Evolutionary conservation across 2,329 filamentous ascomycete genomes (phyloP), one percentile per base, ranked within the genome.

Genomic region (Nigrospora oryzae): DNA sequence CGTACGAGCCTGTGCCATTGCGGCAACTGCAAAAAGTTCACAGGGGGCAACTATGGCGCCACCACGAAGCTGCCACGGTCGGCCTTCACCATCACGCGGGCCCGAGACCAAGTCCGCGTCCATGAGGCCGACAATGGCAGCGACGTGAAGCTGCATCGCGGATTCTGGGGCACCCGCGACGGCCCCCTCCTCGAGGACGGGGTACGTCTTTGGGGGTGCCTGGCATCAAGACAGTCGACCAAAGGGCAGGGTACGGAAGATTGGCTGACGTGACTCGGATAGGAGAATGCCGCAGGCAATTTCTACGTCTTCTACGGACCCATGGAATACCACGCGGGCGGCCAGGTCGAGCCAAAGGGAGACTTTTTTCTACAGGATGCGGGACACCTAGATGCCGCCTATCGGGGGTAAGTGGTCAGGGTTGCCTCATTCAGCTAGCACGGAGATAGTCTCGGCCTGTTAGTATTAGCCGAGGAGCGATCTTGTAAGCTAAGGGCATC

Each of bases 1-100:
- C 60, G 72, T 17, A 75, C 73, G 1, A 72, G 66, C 11, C 52
- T 78, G 14, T 78, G 74, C 50, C 73, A 78, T 54, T 77, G 74
- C 52, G 49, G 56, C 15, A 74, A 69, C 52, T 77, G 74, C 61
- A 77, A 73, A 64, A 73, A 72, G 63, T 73, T 71, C 32, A 74
- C 73, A 40, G 71, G 73, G 8, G 63, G 67, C 28, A 68, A 70
- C 41, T 75, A 71, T 53, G 73, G 74, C 13, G 59, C 77, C 14
- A 77, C 74, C 1, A 66, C 69, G 4, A 75, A 74, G 54, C 60
- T 77, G 8, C 65, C 72, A 14, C 62, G 66, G 19, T 62, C 68
- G 3, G 50, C 66, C 0, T 68, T 75, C 44, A 56, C 49, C 11
- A 60, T 75, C 40, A 68, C 58, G 0, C 39, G 55, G 12, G 70